Conservation (phyloP, 2,329 filamentous ascomycete genomes). For the Penicillium italicum region DNA sequence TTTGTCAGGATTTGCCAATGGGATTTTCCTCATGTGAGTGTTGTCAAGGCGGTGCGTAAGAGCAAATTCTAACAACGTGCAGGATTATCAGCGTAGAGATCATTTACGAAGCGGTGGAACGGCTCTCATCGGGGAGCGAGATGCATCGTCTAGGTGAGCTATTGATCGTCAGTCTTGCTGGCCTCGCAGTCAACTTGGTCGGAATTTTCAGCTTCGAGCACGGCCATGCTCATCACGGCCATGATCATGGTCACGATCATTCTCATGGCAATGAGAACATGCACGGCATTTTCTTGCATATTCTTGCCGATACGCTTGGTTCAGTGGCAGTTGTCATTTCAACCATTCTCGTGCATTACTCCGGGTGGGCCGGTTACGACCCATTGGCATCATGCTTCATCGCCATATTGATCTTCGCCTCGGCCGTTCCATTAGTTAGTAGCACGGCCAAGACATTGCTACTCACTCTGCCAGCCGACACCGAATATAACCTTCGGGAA, state of each 20-base stretch:
- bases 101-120: slow-evolving; percentile 86
- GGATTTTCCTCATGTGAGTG: slow-evolving; percentile 81
- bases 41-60: no score
- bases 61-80: slow-evolving; percentile 15
- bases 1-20: slow-evolving; percentile 92
- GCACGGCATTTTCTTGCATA: slow-evolving; percentile 94
- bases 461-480: slow-evolving; percentile 76
- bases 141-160: slow-evolving; percentile 82
- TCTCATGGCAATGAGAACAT: slow-evolving; percentile 90
- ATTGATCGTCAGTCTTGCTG: slow-evolving; percentile 80
- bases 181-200: slow-evolving; percentile 84
- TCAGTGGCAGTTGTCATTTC: slow-evolving; percentile 93
- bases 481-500: slow-evolving; percentile 84
- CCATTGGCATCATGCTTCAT: slow-evolving; percentile 92
- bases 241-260: slow-evolving; percentile 47
- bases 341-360: slow-evolving; percentile 79
- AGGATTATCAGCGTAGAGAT: slow-evolving; percentile 94
- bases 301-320: slow-evolving; percentile 89
- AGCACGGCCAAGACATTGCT: slow-evolving; percentile 79
- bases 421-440: slow-evolving; percentile 80
- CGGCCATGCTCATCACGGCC: slow-evolving; percentile 55
- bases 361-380: slow-evolving; percentile 91
- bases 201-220: slow-evolving; percentile 83
- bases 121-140: slow-evolving; percentile 77
- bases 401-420: slow-evolving; percentile 87